These are phyloP conservation scores for Naegleria fowleri DNA, from an alignment of 208 protist species.

Conservation along the genomic window DNA sequence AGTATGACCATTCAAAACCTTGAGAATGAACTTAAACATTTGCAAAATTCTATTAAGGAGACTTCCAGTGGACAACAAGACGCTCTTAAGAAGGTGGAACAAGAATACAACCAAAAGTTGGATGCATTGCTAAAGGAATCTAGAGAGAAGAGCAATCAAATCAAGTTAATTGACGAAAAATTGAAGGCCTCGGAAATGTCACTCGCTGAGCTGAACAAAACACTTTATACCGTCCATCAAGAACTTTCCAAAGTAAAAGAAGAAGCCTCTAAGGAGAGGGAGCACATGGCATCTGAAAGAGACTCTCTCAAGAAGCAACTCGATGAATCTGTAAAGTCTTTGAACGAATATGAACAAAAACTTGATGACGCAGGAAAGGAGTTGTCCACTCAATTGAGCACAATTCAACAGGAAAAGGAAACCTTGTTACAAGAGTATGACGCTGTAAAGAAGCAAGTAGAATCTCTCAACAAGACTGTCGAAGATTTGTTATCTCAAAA, in stretches of 20 bases:
- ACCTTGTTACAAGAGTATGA: not conserved
- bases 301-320: not conserved
- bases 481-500: too few species aligned
- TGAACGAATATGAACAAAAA: not conserved
- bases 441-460: not conserved
- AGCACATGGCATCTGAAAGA: not conserved
- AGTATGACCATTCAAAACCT: too few species aligned
- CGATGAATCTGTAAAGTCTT: not conserved
- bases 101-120: not conserved
- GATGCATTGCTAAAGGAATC: not conserved
- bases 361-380: not conserved
- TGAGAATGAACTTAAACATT: too few species aligned
- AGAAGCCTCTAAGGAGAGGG: not conserved
- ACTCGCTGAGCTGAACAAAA: not conserved
- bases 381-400: not conserved
- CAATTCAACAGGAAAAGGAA: not conserved
- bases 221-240: not conserved
- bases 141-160: not conserved
- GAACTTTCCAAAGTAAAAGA: not conserved
- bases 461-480: not conserved
- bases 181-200: not conserved
- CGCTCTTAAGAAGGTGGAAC: too few species aligned
- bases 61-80: too few species aligned
- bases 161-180: not conserved
- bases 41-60: too few species aligned